These are phyloP conservation scores for Xerocomellus amylosporus DNA, from an alignment of 768 basidiomycete species.

Conservation along the genomic window DNA sequence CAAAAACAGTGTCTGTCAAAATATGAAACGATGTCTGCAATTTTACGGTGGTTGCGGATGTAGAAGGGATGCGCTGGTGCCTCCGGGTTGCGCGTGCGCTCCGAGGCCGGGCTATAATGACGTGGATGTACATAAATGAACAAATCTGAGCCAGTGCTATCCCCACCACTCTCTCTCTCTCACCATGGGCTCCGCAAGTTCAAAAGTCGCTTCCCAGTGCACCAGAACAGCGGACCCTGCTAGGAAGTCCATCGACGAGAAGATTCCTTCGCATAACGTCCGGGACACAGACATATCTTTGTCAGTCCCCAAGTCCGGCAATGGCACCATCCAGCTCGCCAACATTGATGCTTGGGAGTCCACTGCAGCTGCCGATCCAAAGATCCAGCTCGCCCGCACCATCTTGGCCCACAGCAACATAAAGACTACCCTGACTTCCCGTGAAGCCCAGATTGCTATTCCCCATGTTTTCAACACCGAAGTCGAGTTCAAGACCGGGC, in stretches of 20 bases:
- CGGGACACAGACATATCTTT: neutral
- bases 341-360: slow-evolving; percentile 71
- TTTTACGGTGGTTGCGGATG: neutral
- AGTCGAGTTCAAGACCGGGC: slow-evolving; percentile 77
- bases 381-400: slow-evolving; percentile 71
- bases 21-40: neutral
- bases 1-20: neutral
- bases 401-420: slow-evolving; percentile 71
- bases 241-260: slow-evolving; percentile 27
- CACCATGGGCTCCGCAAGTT: slow-evolving; percentile 27
- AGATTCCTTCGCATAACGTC: slow-evolving; percentile 1
- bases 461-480: slow-evolving; percentile 80
- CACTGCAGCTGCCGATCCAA: slow-evolving; percentile 50
- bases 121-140: slow-evolving; percentile 25
- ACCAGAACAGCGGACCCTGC: slow-evolving; percentile 16
- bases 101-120: slow-evolving; percentile 11
- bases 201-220: slow-evolving; percentile 23
- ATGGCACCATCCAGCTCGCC: slow-evolving; percentile 58
- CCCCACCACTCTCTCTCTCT: slow-evolving; percentile 4
- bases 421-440: slow-evolving; percentile 57
- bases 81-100: slow-evolving; percentile 11
- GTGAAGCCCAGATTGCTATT: slow-evolving; percentile 59
- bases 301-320: slow-evolving; percentile 40
- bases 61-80: neutral
- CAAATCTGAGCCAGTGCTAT: slow-evolving; percentile 11